Evolutionary conservation across 73 alveolate species (phyloP), one percentile per base, ranked within the genome.

Genomic region (Effrenium voratum): DNA sequence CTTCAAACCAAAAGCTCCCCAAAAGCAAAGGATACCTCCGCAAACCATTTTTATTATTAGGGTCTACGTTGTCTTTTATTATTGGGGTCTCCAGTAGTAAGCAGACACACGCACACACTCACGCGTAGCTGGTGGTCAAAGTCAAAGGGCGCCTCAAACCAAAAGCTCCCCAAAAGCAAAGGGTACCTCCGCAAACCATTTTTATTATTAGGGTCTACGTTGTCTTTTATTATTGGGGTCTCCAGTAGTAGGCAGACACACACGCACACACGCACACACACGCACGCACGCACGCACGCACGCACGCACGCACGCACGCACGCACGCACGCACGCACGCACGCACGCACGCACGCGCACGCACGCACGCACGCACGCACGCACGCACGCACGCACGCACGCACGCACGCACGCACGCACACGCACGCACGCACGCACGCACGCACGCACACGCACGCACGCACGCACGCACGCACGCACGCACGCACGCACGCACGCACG

Each of bases 281-380:
- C 68, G 68, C 68, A 55, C 68, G 68, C 68, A 55, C 68, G 68
- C 68, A 55, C 68, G 68, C 68, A 55, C 68, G 68, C 68, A 55
- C 68, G 68, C 68, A 55, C 68, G 68, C 68, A 55, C 68, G 68
- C 68, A 55, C 68, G 68, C 68, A 55, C 68, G 22, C 68, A 55
- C 68, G 22, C 68, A 55, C 68, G 68, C 68, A 55, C 68, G 68
- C 68, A 55, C 68, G 22, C 68, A 55, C 68, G 22, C 68, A 55
- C 68, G 22, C 68, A 55, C 68, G 22, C 68, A 22, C 68, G 22
- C 68, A 22, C 68, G 22, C 68, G 68, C 68, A 55, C 68, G 68
- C 68, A 55, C 68, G 68, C 68, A 55, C 68, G 68, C 68, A 55
- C 68, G 68, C 68, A 55, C 68, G 68, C 68, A 55, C 68, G 68